A percentile compares a stretch with the other conserved stretches of the same genome.
These are phyloP conservation scores for Hyaloperonospora brassicae DNA, from an alignment of 352 stramenopile genomes.

Conservation along the genomic window DNA sequence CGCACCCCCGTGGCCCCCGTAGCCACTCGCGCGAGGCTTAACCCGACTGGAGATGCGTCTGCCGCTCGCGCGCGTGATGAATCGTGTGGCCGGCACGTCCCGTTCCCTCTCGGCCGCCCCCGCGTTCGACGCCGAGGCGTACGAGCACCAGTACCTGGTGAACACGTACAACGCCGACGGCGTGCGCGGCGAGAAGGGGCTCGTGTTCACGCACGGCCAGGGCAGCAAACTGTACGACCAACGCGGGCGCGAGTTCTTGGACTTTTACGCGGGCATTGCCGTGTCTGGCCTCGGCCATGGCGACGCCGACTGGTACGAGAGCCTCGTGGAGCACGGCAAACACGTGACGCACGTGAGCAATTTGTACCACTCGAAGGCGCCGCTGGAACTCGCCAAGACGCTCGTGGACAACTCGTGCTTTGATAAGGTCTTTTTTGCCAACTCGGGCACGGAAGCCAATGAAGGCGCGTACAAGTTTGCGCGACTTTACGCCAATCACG, in stretches of 20 bases:
- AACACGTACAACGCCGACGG: constrained; percentile 78
- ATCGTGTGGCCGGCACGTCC: constrained; percentile 3
- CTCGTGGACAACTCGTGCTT: constrained; percentile 94
- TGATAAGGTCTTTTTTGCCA: constrained; percentile 98
- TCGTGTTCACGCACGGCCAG: constrained; percentile 83
- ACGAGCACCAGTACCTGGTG: constrained; percentile 75
- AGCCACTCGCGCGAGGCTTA: too few relatives aligned
- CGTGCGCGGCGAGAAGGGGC: constrained; percentile 50
- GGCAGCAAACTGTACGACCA: constrained; percentile 89
- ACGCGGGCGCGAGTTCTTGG: constrained; percentile 74
- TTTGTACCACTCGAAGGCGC: constrained; percentile 93
- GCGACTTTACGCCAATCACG: constrained; percentile 60
- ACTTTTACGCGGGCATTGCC: constrained; percentile 93
- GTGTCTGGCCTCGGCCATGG: constrained; percentile 83
- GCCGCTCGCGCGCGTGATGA: too few relatives aligned
- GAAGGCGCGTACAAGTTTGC: constrained; percentile 86
- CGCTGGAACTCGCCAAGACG: constrained; percentile 90
- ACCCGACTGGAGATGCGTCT: too few relatives aligned
- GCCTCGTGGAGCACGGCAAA: constrained; percentile 51
- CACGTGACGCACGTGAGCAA: constrained; percentile 94
- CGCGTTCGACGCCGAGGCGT: constrained; percentile 46
- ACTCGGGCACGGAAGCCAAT: constrained; percentile 90
- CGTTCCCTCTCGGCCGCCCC: constrained; percentile 27
- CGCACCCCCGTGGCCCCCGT: too few relatives aligned
- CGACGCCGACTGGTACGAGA: constrained; percentile 80